Evolutionary conservation across 1,139 yeast species (phyloP), one percentile per base, ranked within the genome.

Genomic region (Blastobotrys ciferrii): DNA sequence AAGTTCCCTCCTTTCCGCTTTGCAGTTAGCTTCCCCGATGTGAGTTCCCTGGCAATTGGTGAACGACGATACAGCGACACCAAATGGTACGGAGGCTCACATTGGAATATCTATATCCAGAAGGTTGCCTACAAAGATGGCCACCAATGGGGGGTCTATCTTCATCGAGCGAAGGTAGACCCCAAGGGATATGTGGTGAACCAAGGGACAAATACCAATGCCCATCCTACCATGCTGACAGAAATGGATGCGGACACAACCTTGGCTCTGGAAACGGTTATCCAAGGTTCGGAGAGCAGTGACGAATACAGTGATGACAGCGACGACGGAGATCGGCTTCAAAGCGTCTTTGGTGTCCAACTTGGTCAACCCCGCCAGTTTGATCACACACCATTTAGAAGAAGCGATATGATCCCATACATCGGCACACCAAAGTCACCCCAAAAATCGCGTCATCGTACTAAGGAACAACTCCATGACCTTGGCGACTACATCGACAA

Each of bases 1-100:
- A 65, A 67, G 38, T 70, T 70, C 43, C 82, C 82, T 2, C 82
- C 82, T 0, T 76, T 74, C 56, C 62, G 82, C 47, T 76, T 77
- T 56, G 72, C 81, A 0, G 72, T 77, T 43, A 75, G 77, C 9
- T 77, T 78, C 60, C 67, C 73, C 11, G 71, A 75, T 46, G 71
- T 77, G 2, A 68, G 74, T 2, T 68, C 69, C 13, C 62, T 77
- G n/a, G 63, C 67, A 17, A 69, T 72, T 2, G 77, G 71, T 15
- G 72, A 71, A 53, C 63, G 81, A 40, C 74, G 75, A 1, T 77
- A 77, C 55, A 74, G 78, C 6, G 71, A 73, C 47, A 72, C 78
- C 0, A 66, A 75, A 40, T 77, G 81, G 80, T 77, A 77, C 54
- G 80, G 80, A 9, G 82, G 82, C 0, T 76, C 81, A 12, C 75